Percentiles rank a stretch among this genome's conserved stretches.
Evolutionary conservation across 768 basidiomycete genomes (phyloP).

Genomic region (Phaffia tasmanica): DNA sequence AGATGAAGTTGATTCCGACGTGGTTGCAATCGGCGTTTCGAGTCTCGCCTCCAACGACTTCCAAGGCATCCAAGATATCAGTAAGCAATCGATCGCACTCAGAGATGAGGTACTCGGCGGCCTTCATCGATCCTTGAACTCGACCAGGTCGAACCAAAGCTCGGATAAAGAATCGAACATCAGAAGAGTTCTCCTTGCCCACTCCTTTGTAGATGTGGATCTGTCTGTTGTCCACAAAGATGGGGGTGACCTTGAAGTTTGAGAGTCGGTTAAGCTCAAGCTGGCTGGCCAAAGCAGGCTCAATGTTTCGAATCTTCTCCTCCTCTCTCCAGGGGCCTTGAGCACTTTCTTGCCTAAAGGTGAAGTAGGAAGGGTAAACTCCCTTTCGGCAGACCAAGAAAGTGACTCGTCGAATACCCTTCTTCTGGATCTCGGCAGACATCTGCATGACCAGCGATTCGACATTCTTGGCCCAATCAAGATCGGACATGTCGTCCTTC

Average conservation of each 20-base stretch:
- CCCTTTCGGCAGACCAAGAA: constrained; percentile 78
- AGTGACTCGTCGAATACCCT: constrained; percentile 83
- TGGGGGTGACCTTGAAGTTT: constrained; percentile 91
- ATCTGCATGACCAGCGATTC: constrained; percentile 60
- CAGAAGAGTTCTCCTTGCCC: constrained; percentile 91
- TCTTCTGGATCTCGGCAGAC: constrained; percentile 50
- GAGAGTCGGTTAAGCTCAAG: constrained; percentile 91
- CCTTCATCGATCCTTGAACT: constrained; percentile 80
- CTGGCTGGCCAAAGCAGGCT: constrained; percentile 95
- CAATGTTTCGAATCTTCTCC: constrained; percentile 92
- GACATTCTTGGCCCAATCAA: constrained; percentile 60
- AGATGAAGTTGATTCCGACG: constrained; percentile 73
- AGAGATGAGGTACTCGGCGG: constrained; percentile 94
- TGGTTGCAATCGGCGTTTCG: constrained; percentile 39
- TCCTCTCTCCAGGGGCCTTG: constrained; percentile 75
- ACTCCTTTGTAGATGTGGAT: constrained; percentile 96
- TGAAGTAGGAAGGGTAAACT: constrained; percentile 90
- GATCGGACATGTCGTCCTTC: constrained; percentile 65
- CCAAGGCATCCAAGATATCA: constrained; percentile 82
- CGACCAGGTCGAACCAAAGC: constrained; percentile 93
- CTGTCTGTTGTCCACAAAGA: constrained; percentile 92
- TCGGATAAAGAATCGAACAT: constrained; percentile 94
- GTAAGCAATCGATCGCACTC: constrained; percentile 96
- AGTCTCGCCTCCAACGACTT: constrained; percentile 79
- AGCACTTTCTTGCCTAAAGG: constrained; percentile 57